Conservation (phyloP, 108 stramenopile genomes). For the Pseudonitzschia pungens region DNA sequence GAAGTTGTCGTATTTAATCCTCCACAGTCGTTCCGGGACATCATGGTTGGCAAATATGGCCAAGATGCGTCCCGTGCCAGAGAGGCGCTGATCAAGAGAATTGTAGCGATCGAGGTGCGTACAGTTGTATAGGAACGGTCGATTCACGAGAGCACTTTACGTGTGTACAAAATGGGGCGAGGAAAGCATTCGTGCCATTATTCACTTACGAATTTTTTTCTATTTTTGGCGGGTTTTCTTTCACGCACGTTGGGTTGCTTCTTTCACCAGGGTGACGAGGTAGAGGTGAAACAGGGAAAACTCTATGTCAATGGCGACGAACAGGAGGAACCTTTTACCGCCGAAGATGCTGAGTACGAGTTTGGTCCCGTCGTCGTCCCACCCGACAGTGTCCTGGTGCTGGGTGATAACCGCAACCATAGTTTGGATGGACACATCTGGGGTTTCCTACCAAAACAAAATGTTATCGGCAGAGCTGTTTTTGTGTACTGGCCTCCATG, state of each 20-base stretch:
- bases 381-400: constrained; percentile 72
- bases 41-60: constrained; percentile 56
- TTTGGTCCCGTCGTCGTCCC: constrained; percentile 89
- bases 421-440: constrained; percentile 90
- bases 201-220: constrained; percentile 3
- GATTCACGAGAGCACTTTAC: no score
- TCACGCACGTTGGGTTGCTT: neutral
- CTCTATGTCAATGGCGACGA: constrained; percentile 86
- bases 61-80: constrained; percentile 41
- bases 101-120: constrained; percentile 90
- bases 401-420: constrained; percentile 93
- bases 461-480: constrained; percentile 77
- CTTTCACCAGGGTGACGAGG: constrained; percentile 69
- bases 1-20: constrained; percentile 98
- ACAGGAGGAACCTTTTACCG: constrained; percentile 90
- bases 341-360: constrained; percentile 83
- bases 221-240: no score
- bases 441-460: constrained; percentile 75
- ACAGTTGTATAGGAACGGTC: no score
- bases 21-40: constrained; percentile 77
- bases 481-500: constrained; percentile 92
- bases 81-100: constrained; percentile 94
- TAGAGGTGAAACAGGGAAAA: constrained; percentile 82
- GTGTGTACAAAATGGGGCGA: no score
- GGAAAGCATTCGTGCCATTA: neutral